phyloP scores from a whole-genome alignment of 2,329 filamentous ascomycete genomes.

The Ceratocystiopsis brevicomis region DNA sequence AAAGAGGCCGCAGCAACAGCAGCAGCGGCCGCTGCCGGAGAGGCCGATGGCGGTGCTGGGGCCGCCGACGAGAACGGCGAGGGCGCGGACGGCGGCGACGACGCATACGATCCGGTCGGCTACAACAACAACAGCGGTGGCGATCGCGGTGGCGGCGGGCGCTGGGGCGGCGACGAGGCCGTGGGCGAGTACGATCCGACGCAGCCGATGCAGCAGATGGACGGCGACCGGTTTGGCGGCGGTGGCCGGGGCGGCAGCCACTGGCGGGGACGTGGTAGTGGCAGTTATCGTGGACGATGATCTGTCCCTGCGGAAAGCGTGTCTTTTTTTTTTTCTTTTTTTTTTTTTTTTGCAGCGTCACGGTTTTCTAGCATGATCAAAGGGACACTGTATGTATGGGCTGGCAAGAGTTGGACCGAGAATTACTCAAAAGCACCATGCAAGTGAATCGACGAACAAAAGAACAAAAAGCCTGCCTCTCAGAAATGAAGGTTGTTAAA shows the following conservation, averaged over 20 bases:
- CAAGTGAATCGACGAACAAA: too few species aligned
- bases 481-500: too few species aligned
- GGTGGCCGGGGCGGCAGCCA: slow-evolving; percentile 14
- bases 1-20: slow-evolving; percentile 1
- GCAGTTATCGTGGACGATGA: slow-evolving; percentile 11
- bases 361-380: too few species aligned
- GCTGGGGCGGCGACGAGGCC: slow-evolving; percentile 4
- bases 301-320: too few species aligned
- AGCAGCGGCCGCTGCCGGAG: slow-evolving; percentile 2
- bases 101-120: not conserved
- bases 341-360: too few species aligned
- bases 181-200: too few species aligned
- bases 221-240: slow-evolving; percentile 15
- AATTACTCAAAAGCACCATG: too few species aligned
- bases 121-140: slow-evolving; percentile 5
- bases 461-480: too few species aligned
- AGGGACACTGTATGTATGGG: too few species aligned
- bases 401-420: too few species aligned
- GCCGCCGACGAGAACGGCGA: slow-evolving; percentile 2
- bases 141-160: slow-evolving; percentile 9
- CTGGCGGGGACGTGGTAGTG: slow-evolving; percentile 14
- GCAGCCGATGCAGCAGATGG: too few species aligned
- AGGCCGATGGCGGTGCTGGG: not conserved
- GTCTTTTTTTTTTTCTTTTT: too few species aligned
- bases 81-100: not conserved